A percentile compares a stretch with the other conserved stretches of the same genome.
Evolutionary conservation across 768 basidiomycete genomes (phyloP).

Genomic region (Cyclocybe aegerita): DNA sequence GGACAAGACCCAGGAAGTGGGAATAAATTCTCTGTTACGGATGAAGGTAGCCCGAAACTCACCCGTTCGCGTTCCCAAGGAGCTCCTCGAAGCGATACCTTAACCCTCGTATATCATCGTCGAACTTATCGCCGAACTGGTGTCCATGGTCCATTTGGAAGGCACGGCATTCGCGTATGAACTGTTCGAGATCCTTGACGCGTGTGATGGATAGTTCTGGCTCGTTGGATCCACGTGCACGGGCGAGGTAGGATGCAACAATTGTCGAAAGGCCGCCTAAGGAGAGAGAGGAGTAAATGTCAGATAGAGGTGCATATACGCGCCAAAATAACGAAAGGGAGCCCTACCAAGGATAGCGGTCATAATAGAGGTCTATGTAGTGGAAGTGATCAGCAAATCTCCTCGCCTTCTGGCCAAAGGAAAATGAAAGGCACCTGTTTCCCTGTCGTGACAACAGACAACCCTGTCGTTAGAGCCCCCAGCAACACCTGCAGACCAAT

Average conservation of each 20-base stretch:
- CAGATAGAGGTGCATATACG: not conserved
- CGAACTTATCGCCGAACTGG: constrained; percentile 29
- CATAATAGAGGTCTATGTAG: constrained; percentile 31
- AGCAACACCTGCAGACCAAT: constrained; percentile 64
- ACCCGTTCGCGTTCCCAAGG: constrained; percentile 28
- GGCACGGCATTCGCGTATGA: constrained; percentile 58
- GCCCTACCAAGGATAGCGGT: constrained; percentile 37
- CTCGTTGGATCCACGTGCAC: constrained; percentile 66
- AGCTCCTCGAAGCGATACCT: constrained; percentile 27
- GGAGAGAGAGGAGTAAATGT: not conserved
- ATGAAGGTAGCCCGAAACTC: not conserved
- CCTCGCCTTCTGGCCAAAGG: not conserved
- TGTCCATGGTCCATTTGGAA: constrained; percentile 61
- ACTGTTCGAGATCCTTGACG: constrained; percentile 63
- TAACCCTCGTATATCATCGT: constrained; percentile 25
- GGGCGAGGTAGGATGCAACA: constrained; percentile 71
- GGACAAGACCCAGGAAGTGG: not conserved
- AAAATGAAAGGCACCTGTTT: constrained; percentile 29
- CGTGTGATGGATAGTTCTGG: constrained; percentile 62
- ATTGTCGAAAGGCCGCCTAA: constrained; percentile 66
- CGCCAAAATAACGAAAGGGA: not conserved
- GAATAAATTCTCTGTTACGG: not conserved
- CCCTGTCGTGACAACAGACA: constrained; percentile 45
- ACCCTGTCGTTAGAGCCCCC: constrained; percentile 65
- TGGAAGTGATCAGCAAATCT: not conserved